Conservation (phyloP, 23 red algal species). For the Gracilaria gracilis region DNA sequence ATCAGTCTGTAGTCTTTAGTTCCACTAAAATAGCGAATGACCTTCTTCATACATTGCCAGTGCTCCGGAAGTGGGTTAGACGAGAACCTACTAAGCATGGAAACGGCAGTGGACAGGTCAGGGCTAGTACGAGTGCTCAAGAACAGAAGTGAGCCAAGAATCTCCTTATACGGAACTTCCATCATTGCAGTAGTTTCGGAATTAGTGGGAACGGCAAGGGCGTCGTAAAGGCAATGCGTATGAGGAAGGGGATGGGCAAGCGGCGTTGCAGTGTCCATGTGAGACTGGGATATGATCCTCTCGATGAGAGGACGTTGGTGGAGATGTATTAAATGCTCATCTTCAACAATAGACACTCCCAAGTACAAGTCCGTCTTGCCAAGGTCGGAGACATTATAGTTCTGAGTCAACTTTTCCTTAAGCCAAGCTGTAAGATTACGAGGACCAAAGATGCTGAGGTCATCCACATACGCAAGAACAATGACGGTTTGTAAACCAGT, state of each 20-base stretch:
- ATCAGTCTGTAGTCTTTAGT: not conserved
- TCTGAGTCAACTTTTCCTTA: not conserved
- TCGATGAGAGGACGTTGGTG: constrained; percentile 33
- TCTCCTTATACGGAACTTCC: not conserved
- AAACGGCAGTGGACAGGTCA: constrained; percentile 43
- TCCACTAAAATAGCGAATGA: constrained; percentile 22
- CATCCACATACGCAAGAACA: constrained; percentile 39
- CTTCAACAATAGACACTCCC: constrained; percentile 31
- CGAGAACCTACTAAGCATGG: constrained; percentile 50
- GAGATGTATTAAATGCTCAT: not conserved
- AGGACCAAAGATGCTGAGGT: constrained; percentile 19
- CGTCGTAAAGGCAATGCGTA: constrained; percentile 26
- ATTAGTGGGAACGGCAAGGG: not conserved
- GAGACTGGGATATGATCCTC: not conserved
- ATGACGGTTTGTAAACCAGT: not conserved
- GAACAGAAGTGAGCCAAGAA: constrained; percentile 16
- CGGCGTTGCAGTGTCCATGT: constrained; percentile 15
- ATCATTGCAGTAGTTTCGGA: not conserved
- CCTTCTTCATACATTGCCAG: constrained; percentile 20
- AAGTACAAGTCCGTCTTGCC: constrained; percentile 31
- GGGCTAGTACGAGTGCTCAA: constrained; percentile 22
- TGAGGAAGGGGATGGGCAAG: constrained; percentile 4
- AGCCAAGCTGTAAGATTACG: not conserved
- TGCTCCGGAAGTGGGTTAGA: not conserved
- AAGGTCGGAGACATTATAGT: constrained; percentile 27